Evolutionary conservation across 1,284 basidiomycete species (phyloP), one percentile per base, ranked within the genome.

Genomic region (Trichosporon sp.): DNA sequence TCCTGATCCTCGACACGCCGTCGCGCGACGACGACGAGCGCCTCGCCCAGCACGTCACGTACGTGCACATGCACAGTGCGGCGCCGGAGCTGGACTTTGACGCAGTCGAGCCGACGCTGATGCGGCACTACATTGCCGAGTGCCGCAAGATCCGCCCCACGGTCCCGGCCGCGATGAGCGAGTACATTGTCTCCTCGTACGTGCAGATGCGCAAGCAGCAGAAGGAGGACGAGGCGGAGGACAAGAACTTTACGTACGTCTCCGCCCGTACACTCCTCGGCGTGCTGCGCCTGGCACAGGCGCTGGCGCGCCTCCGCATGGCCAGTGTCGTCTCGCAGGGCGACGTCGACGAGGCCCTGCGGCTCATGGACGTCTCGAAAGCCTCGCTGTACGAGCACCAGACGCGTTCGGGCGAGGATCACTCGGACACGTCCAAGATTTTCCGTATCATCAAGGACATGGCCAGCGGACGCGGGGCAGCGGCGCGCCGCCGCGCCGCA

Each of bases 231-330:
- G 92, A 94, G 75, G 88, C 91, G 72, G 90, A 92, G 75, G 93
- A 94, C 80, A 94, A 93, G 84, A 90, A 91, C 19, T 93, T 95
- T 81, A 90, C 92, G 0, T 98, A 99, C 85, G 96, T 96, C 7
- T 98, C 96, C n/a, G 93, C 96, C 0, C 91, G 97, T 81, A 98
- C 97, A 1, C 88, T 99, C 11, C 90, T 99, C 54, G 97, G 93
- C 68, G 91, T 99, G 56, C 88, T 99, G 37, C 94, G 97, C 75
- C 89, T 99, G 19, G 89, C 95, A 0, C 97, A 99, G 83, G 96
- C 96, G 0, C 90, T 98, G 31, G 96, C 97, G 0, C 90, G 97
- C 7, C 87, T 99, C 46, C 90, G 96, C 26, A 93, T 92, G 85
- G 89, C 92, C 65, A 89, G 91, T 76, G 84, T 85, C 7, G 97